These are phyloP conservation scores for Saccharomyces hybrid DNA, from an alignment of 1,139 yeast species.

Conservation along the genomic window DNA sequence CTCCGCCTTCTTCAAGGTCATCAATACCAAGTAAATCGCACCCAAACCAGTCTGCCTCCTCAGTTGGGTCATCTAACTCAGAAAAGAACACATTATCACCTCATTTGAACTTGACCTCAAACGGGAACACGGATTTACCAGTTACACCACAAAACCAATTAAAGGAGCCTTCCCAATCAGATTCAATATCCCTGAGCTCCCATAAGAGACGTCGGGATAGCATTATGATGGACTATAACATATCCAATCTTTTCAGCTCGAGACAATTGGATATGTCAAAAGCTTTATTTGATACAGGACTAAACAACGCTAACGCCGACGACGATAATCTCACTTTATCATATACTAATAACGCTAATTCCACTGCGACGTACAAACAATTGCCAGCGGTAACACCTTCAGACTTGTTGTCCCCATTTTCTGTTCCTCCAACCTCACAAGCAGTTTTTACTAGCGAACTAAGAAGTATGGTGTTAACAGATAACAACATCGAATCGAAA, in stretches of 20 bases:
- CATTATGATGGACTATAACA: not conserved
- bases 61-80: not conserved
- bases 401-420: not conserved
- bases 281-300: not conserved
- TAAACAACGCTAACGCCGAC: not conserved
- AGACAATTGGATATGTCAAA: not conserved
- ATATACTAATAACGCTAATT: not conserved
- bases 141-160: not conserved
- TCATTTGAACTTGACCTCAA: not conserved
- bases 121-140: not conserved
- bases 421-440: not conserved
- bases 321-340: not conserved
- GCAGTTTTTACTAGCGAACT: slow-evolving; percentile 42
- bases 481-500: slow-evolving; percentile 42
- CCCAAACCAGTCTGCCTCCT: slow-evolving; percentile 1
- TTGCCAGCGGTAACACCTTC: not conserved
- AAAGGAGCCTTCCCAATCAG: not conserved
- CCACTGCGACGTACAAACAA: not conserved
- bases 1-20: slow-evolving; percentile 8
- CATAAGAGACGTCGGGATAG: not conserved
- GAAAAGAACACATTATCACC: not conserved
- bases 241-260: not conserved
- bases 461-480: slow-evolving; percentile 44
- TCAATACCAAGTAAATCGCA: not conserved
- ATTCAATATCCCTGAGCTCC: not conserved